These are phyloP conservation scores for Purshia tridentata DNA, from an alignment of 306 rosid genomes.

Conservation along the genomic window DNA sequence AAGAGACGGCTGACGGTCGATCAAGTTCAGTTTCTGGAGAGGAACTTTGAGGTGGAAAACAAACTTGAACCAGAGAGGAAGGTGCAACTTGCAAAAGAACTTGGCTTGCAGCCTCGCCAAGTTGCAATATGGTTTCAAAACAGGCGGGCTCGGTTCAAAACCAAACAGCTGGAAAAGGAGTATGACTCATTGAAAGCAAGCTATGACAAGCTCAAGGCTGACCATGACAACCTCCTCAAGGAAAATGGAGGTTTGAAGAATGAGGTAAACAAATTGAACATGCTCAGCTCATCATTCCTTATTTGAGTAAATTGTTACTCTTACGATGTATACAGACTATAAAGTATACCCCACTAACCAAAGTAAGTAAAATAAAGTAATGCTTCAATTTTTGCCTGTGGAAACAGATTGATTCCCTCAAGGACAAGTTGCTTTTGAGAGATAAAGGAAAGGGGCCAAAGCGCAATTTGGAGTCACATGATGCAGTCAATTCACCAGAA, in stretches of 20 bases:
- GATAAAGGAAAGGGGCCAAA: conserved; percentile 43
- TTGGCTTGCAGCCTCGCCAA: conserved; percentile 88
- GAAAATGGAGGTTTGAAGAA: conserved; percentile 51
- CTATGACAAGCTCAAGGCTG: conserved; percentile 55
- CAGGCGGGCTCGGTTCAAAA: conserved; percentile 75
- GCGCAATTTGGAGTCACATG: conserved; percentile 20
- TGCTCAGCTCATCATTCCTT: conserved; percentile 25
- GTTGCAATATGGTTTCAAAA: conserved; percentile 97
- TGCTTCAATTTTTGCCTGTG: not conserved
- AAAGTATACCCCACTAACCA: no score
- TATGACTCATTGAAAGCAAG: conserved; percentile 63
- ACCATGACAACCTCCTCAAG: conserved; percentile 57
- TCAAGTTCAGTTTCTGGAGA: conserved; percentile 80
- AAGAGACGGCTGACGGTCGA: conserved; percentile 69
- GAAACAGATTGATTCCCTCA: conserved; percentile 61
- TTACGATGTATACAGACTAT: not conserved
- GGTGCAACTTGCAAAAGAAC: conserved; percentile 73
- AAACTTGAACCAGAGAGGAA: conserved; percentile 94
- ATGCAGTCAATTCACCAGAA: conserved; percentile 39
- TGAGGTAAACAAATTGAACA: conserved; percentile 45
- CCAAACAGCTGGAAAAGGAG: conserved; percentile 73
- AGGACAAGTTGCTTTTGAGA: conserved; percentile 37
- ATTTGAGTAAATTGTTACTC: conserved; percentile 2
- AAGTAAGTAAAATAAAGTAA: not conserved
- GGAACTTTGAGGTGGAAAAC: conserved; percentile 67